A percentile compares a stretch with the other conserved stretches of the same genome.
phyloP scores from a whole-genome alignment of 495 filamentous ascomycete species.

The Podospora bellae-mahoneyi region DNA sequence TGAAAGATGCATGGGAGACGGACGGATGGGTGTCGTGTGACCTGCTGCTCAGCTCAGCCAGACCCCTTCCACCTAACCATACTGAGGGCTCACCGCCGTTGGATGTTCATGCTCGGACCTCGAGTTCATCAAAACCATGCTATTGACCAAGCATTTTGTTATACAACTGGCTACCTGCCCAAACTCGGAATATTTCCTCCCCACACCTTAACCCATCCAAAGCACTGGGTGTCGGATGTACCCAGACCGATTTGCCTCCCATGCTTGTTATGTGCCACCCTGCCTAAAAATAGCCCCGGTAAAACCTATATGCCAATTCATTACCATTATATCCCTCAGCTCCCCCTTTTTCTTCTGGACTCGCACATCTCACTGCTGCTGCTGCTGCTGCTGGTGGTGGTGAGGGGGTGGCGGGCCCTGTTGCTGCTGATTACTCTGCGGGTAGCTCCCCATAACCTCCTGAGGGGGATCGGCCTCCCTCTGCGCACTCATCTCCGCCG shows the following conservation, averaged over 20 bases:
- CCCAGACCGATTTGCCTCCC: too few species aligned
- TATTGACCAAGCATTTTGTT: not conserved
- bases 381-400: not conserved
- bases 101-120: not conserved
- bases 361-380: not conserved
- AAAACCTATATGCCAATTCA: not conserved
- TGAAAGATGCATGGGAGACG: not conserved
- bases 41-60: not conserved
- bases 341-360: not conserved
- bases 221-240: too few species aligned
- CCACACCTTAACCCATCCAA: too few species aligned
- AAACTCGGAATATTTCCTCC: too few species aligned
- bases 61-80: not conserved
- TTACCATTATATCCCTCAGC: not conserved
- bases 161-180: not conserved
- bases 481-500: conserved; percentile 19
- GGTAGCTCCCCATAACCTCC: conserved; percentile 19
- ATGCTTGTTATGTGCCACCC: too few species aligned
- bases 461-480: conserved; percentile 20
- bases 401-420: not conserved
- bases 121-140: not conserved
- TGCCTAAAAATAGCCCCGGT: too few species aligned
- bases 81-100: not conserved
- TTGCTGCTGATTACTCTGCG: not conserved
- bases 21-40: not conserved